Base-by-base conservation (phyloP, 192 early-diverging fungal species). In the Endogone sp. region DNA sequence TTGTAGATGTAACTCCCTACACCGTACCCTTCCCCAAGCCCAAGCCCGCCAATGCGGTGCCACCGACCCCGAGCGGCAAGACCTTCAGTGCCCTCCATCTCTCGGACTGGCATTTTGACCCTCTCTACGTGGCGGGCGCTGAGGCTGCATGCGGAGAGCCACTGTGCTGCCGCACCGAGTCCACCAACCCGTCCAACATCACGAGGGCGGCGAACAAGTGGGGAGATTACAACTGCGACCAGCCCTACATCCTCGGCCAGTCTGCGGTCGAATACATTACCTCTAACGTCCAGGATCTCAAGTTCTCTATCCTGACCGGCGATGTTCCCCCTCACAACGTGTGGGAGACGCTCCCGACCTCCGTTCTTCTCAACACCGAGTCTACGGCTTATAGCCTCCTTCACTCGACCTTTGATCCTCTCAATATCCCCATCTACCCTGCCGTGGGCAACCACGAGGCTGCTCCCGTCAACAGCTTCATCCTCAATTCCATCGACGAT, bases 251-350 rank as follows among this genome's bases (percentile, higher is more conserved):
- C 68, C 64, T 86, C 59, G 74, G 79, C n/a, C 56, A 73, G 29
- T 77, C 81, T 27, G 57, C 82, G 59, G 64, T 86, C 21, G 72
- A 83, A 29, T 73, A 68, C 44, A 84, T 86, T 21, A 77, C 77
- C 44, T 73, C 63, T 0, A 78, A 75, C 13, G 77, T 68, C 32
- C 73, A 67, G 11, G 67, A 84, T 24, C 70, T 81, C 29, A 71
- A 32, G 54, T 82, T 83, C 65, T 71, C 76, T 57, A 79, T 86
- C 22, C 54, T 86, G 55, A 86, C 84, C 4, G 84, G 84, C 31
- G 84, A 86, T 70, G 59, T 86, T 20, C 82, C 83, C 54, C 84
- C 84, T 2, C 84, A 86, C 25, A 77, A 86, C 60, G 70, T 86
- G 13, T 86, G 84, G 84, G 63, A 67, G 16, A 80, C 79, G 3